Base-by-base conservation (phyloP, 176 grass and related monocot species). In the Panicum miliaceum region DNA sequence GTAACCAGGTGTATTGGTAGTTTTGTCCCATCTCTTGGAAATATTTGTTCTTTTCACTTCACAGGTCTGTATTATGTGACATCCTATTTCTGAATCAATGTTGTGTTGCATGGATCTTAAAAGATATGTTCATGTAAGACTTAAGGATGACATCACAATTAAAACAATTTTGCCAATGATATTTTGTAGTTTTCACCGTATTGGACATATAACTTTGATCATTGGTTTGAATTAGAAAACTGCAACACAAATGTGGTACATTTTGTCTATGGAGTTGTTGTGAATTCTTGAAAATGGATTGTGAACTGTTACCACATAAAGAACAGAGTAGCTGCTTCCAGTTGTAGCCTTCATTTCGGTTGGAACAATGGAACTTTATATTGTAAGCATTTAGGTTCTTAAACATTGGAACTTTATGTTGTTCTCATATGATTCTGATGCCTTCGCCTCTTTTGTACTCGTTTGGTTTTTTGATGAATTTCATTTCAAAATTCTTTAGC, bases 401-500 rank as follows among this genome's bases (percentile, higher is more conserved):
- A 18, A 51, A 42, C 2, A 25, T 59, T 59, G 7, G 7, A 3
- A 32, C n/a, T 32, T 64, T 7, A 18, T 66, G 16, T 66, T 37
- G 1, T 19, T 7, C 3, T 37, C 32, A 26, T 57, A 26, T 57
- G 14, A 20, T 13, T 25, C 38, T 56, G 2, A 46, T 20, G 26
- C 25, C 14, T 78, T 71, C 4, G 12, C 15, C 15, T 46, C 51
- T 78, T 37, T 23, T 87, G 34, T 67, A 61, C 20, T 15, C 7
- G 7, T 11, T 54, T 45, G 26, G 15, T 84, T 72, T 64, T 64
- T 27, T 77, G 26, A 53, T 20, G 16, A 66, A 78, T 8, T 57
- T 32, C 14, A 73, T 6, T 70, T 6, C 18, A 83, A 46, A 66
- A 51, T 62, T 86, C 1, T 85, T 47, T 73, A 96, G 93, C 91